Base-by-base conservation (phyloP, 176 grass and related monocot species). In the Eragrostis nindensis region DNA sequence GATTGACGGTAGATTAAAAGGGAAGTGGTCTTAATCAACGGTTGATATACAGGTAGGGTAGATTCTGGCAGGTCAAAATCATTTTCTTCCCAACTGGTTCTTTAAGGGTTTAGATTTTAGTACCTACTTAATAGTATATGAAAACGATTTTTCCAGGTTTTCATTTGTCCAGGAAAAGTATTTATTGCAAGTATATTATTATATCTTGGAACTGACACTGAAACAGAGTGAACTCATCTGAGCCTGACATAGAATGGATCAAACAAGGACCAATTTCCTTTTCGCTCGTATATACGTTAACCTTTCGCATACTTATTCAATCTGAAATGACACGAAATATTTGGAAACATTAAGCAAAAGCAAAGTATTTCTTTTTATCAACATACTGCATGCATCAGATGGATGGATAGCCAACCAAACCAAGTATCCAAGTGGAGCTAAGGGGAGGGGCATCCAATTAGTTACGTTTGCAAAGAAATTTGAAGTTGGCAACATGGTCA, bases 401-500 rank as follows among this genome's bases (percentile, higher is more conserved):
- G 68, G 47, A 50, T 68, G 3, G 19, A 19, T 69, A 75, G 75
- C 15, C 18, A 54, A 24, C 22, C 45, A 18, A 76, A 26, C 27
- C 3, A n/a, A n/a, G n/a, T n/a, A 62, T 67, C 40, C 57, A 80
- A 69, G 2, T 80, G 13, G 26, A 54, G 39, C 19, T 74, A 53
- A 43, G 47, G 13, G 24, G 46, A 73, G 19, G 45, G 25, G 44
- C 69, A 17, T 63, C 61, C 12, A 39, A 43, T 67, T 46, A 32
- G 42, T 27, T 41, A 65, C 55, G 0, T 66, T 13, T 11, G 4
- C 47, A 22, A 24, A 69, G 16, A 32, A 7, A 59, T 32, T 27
- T 55, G 16, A 53, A 72, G 18, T 56, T 79, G 57, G 73, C 57
- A 67, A 26, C 67, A 70, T 53, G 57, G 24, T 44, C 26, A 79